phyloP scores from a whole-genome alignment of 768 basidiomycete species.

The Panellus pusillus region DNA sequence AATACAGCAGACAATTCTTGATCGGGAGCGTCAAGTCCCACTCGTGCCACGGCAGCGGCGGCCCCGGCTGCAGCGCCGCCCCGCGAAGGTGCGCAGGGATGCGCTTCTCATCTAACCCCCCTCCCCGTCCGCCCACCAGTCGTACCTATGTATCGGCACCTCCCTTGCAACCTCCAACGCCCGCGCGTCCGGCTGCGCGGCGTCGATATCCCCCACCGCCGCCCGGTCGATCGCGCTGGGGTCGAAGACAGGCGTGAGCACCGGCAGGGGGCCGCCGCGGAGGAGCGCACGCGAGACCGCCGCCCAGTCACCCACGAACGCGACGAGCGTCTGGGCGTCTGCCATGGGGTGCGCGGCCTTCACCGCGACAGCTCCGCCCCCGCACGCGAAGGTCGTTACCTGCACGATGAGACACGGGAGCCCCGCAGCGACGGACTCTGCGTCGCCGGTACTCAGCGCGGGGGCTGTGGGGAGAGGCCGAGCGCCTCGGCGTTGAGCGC shows the following conservation, averaged over 20 bases:
- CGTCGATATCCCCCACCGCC: slow-evolving; percentile 33
- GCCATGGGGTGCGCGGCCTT: slow-evolving; percentile 35
- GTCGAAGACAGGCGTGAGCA: slow-evolving; percentile 29
- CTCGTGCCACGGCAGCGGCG: slow-evolving; percentile 28
- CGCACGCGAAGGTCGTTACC: slow-evolving; percentile 32
- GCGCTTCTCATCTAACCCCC: slow-evolving; percentile 16
- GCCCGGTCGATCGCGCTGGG: slow-evolving; percentile 30
- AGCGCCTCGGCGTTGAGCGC: neutral
- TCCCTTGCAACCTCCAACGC: slow-evolving; percentile 23
- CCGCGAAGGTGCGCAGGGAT: slow-evolving; percentile 20
- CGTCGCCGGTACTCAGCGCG: slow-evolving; percentile 21
- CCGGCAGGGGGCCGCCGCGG: slow-evolving; percentile 7
- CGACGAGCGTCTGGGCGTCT: slow-evolving; percentile 35
- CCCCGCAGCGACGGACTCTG: slow-evolving; percentile 16
- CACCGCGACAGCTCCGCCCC: slow-evolving; percentile 30
- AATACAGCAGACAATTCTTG: slow-evolving; percentile 27
- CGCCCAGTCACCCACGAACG: slow-evolving; percentile 38
- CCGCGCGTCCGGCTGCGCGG: slow-evolving; percentile 18
- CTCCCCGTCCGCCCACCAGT: slow-evolving; percentile 31
- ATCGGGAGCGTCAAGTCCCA: slow-evolving; percentile 30
- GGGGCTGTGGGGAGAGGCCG: slow-evolving; percentile 22
- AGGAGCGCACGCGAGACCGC: slow-evolving; percentile 25
- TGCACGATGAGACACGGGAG: slow-evolving; percentile 35
- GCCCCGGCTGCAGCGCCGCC: slow-evolving; percentile 18
- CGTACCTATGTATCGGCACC: slow-evolving; percentile 31